These are phyloP conservation scores for Trapa bicornis DNA, from an alignment of 345 rosid species.

Conservation along the genomic window DNA sequence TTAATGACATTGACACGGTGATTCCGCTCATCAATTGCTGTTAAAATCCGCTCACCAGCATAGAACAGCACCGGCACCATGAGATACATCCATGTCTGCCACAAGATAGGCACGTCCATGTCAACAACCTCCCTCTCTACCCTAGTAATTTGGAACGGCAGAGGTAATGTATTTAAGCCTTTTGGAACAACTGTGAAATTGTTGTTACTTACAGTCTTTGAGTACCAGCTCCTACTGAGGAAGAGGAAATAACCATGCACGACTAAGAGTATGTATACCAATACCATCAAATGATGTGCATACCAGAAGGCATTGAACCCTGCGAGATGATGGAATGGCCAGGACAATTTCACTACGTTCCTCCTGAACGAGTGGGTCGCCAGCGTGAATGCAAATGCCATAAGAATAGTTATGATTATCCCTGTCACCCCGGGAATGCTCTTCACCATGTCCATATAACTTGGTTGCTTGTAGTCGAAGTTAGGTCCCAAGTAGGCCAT, in stretches of 20 bases:
- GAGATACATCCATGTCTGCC: slow-evolving; percentile 93
- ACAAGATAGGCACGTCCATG: too few relatives aligned
- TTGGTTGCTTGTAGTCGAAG: slow-evolving; percentile 49
- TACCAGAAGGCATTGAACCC: slow-evolving; percentile 98
- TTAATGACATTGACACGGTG: slow-evolving; percentile 62
- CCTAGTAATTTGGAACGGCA: too few relatives aligned
- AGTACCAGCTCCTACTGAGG: slow-evolving; percentile 47
- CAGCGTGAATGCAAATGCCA: slow-evolving; percentile 56
- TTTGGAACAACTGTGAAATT: too few relatives aligned
- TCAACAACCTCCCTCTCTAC: too few relatives aligned
- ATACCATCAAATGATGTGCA: slow-evolving; percentile 69
- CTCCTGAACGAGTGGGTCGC: slow-evolving; percentile 58
- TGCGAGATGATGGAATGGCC: slow-evolving; percentile 47
- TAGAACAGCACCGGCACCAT: slow-evolving; percentile 45
- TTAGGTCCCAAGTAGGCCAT: slow-evolving; percentile 28
- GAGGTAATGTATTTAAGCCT: too few relatives aligned
- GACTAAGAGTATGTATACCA: slow-evolving; percentile 55
- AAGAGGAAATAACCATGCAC: slow-evolving; percentile 76
- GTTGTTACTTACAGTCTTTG: slow-evolving; percentile 10
- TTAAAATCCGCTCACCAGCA: slow-evolving; percentile 42
- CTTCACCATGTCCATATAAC: slow-evolving; percentile 33
- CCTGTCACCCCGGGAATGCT: slow-evolving; percentile 55
- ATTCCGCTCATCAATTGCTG: slow-evolving; percentile 36
- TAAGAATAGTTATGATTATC: slow-evolving; percentile 38
- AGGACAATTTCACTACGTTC: slow-evolving; percentile 57